Percentiles rank a stretch among this genome's conserved stretches.
phyloP scores from a whole-genome alignment of 2,329 filamentous ascomycete species.

The Alternaria infectoria region DNA sequence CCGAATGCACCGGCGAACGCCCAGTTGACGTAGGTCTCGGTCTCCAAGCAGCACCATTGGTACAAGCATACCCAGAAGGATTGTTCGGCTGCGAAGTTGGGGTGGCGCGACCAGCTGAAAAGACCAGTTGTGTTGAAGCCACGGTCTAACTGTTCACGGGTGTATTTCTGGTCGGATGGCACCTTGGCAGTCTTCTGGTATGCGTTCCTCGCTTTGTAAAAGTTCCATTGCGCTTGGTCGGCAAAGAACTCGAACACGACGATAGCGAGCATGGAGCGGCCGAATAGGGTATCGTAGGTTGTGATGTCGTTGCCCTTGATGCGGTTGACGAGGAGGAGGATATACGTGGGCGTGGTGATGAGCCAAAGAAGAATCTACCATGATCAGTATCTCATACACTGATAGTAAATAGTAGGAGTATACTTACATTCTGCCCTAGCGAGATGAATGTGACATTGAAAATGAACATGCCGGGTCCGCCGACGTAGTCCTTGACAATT shows the following conservation, averaged over 20 bases:
- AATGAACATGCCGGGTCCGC: slow-evolving; percentile 73
- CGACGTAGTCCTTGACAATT: slow-evolving; percentile 71
- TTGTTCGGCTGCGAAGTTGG: slow-evolving; percentile 94
- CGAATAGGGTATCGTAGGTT: slow-evolving; percentile 64
- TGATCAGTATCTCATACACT: slow-evolving; percentile 3
- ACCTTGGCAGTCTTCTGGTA: slow-evolving; percentile 78
- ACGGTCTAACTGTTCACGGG: slow-evolving; percentile 79
- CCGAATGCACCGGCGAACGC: slow-evolving; percentile 70
- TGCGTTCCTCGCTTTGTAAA: slow-evolving; percentile 77
- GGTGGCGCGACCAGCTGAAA: slow-evolving; percentile 88
- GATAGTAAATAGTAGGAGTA: neutral
- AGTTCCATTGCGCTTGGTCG: slow-evolving; percentile 93
- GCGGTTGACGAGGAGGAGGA: slow-evolving; percentile 75
- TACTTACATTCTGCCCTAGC: slow-evolving; percentile 68
- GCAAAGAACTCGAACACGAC: slow-evolving; percentile 77
- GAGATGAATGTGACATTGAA: slow-evolving; percentile 93
- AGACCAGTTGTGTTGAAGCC: slow-evolving; percentile 86
- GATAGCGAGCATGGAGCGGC: slow-evolving; percentile 61
- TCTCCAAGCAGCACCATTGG: slow-evolving; percentile 82
- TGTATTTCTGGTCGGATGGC: slow-evolving; percentile 65
- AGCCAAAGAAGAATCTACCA: slow-evolving; percentile 73
- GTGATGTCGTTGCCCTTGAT: slow-evolving; percentile 60
- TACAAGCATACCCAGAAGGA: slow-evolving; percentile 87
- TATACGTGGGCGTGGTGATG: slow-evolving; percentile 82
- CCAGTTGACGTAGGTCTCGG: slow-evolving; percentile 78